Evolutionary conservation across 257 asterid genomes (phyloP).

Genomic region (Fraxinus anomala): DNA sequence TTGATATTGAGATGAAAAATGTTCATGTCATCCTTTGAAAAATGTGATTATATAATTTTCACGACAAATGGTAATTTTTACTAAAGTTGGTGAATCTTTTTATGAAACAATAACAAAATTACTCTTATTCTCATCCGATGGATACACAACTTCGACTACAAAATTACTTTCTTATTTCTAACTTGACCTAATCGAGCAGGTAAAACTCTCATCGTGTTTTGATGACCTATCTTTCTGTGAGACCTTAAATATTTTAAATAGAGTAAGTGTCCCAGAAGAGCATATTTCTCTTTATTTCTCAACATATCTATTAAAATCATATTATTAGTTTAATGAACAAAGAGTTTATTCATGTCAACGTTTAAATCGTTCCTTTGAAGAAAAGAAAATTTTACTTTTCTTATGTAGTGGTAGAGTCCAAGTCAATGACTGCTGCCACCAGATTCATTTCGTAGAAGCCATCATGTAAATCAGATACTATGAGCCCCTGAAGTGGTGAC

Average conservation of each 20-base stretch:
- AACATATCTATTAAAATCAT: not conserved
- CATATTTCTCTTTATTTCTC: too few relatives aligned
- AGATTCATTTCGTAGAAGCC: constrained; percentile 43
- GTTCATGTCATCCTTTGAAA: not conserved
- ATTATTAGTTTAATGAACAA: not conserved
- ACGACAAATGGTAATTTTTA: too few relatives aligned
- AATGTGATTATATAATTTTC: not conserved
- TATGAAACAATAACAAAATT: too few relatives aligned
- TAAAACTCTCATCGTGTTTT: too few relatives aligned
- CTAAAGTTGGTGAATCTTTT: not conserved
- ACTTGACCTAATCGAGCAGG: too few relatives aligned
- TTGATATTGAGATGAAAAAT: too few relatives aligned
- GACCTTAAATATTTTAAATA: too few relatives aligned
- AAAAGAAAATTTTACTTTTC: not conserved
- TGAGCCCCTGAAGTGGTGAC: constrained; percentile 31
- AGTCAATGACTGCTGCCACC: constrained; percentile 49
- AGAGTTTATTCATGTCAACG: not conserved
- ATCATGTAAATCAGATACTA: constrained; percentile 33
- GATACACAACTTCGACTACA: not conserved
- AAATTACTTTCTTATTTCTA: not conserved
- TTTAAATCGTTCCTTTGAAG: not conserved
- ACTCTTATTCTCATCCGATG: too few relatives aligned
- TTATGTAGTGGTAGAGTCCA: constrained; percentile 48
- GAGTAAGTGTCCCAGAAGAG: too few relatives aligned
- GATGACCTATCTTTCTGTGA: too few relatives aligned